Conservation (phyloP, 31 red algal species). For the Porphyra umbilicalis region DNA sequence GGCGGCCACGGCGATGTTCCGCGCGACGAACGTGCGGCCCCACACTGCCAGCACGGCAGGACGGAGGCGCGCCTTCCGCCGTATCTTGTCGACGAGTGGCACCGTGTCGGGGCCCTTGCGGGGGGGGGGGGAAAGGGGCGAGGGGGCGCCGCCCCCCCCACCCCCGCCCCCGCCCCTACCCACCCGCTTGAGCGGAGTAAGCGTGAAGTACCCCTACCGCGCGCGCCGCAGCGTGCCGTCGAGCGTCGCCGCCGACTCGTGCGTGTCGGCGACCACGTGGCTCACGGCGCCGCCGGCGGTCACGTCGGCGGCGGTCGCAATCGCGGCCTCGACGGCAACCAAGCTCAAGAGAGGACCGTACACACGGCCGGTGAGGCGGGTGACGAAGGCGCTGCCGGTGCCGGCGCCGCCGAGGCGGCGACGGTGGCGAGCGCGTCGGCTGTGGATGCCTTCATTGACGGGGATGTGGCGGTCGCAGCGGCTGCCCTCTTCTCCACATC, state of each 20-base stretch:
- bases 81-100: conserved; percentile 74
- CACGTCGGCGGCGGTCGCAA: conserved; percentile 75
- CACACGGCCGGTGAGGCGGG: conserved; percentile 24
- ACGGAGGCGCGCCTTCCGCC: conserved; percentile 31
- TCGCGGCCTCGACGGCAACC: conserved; percentile 72
- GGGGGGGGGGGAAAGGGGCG: no score
- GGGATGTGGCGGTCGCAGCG: no score
- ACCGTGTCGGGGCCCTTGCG: conserved; percentile 42
- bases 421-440: conserved; percentile 47
- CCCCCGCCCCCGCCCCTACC: no score
- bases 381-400: not conserved
- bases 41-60: conserved; percentile 55
- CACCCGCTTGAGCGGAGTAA: conserved; percentile 88
- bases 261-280: conserved; percentile 79
- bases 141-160: not conserved
- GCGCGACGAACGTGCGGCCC: conserved; percentile 69
- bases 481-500: no score
- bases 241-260: conserved; percentile 77
- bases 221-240: conserved; percentile 38
- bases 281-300: conserved; percentile 56
- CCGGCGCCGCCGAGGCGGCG: not conserved
- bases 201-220: conserved; percentile 81
- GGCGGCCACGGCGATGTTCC: conserved; percentile 67
- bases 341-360: conserved; percentile 84
- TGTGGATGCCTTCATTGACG: no score